Base-by-base conservation (phyloP, 352 stramenopile genomes). In the Blastocystis sp. region DNA sequence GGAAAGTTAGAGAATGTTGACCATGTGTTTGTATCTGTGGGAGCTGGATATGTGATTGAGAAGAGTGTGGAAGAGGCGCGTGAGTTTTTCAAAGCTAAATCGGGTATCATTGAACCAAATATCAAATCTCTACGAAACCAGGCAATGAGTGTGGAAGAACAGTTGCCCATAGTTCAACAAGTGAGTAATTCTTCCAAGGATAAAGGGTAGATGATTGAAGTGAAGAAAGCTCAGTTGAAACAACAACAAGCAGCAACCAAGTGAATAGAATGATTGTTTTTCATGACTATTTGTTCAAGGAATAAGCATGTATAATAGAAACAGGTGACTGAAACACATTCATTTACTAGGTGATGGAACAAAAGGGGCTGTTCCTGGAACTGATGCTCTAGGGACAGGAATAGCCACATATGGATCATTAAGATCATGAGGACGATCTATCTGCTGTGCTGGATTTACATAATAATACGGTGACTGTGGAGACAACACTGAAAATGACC, bases 1-100 rank as follows among this genome's bases (percentile, higher is more conserved):
- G 69, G 69, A 24, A 80, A 80, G 42, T 16, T 80, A 14, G 69
- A 80, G 5, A 80, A 59, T 21, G 69, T 80, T 24, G 69, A 80
- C 12, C 69, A 80, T 37, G 69, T 80, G 9, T 80, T 59, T 32
- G 69, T 80, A 11, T 80, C 69, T 11, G 49, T 80, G 7, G 69
- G 69, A 59, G 46, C 69, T 21, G 49, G 49, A 6, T 80, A 80
- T 43, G 69, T 80, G 29, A 52, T 80, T 24, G 69, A 80, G 37
- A 80, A 80, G 69, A 80, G 24, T 9, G 69, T 80, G 39, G 69
- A 80, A 0, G 69, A 80, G 35, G 69, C 69, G 7, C 24, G n/a
- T 7, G 11, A 16, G 27, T 80, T 80, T 52, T 80, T 80, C 51
- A 65, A 52, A 32, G 24, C 59, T 14, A 52, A 80, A 35, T 46